Evolutionary conservation across 1,284 basidiomycete species (phyloP), one percentile per base, ranked within the genome.

Genomic region (Hypsizygus ulmarius): DNA sequence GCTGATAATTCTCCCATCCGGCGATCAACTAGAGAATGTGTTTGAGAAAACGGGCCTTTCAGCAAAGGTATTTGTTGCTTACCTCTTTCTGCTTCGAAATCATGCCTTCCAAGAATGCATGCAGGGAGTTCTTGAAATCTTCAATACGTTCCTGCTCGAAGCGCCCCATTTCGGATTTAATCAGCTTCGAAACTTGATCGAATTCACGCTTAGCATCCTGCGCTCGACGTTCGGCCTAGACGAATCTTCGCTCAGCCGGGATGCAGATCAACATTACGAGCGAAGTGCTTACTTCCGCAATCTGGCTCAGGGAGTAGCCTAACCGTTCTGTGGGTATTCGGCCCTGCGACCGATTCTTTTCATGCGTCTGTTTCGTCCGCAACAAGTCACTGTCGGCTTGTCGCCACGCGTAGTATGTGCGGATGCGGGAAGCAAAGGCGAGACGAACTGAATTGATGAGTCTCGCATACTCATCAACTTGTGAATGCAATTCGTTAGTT

Each of bases 131-230:
- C 63, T 91, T 93, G 65, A 96, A 92, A 61, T 96, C 93, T 39
- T 91, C 84, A 25, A 98, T 82, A 37, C 94, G 82, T 67, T 97
- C 95, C 60, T 85, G 79, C 69, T 99, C 96, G 63, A 99, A 97
- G 28, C 94, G 75, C n/a, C 83, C 84, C 60, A 97, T 85, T 70
- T 99, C 97, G 3, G 78, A 71, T 69, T 98, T 98, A 60, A 94
- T 87, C 19, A 97, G 72, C 55, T 85, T 85, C 21, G 92, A 89
- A 5, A 90, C 87, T 25, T 87, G 80, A 38, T 97, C 93, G 62
- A 92, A 99, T 54, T 97, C 91, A 45, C 84, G 80, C 59, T 89
- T 88, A 0, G 87, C 78, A 42, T 94, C 92, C 39, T 89, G 68
- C 3, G 87, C 84, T 27, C 84, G 81, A 47, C 91, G 77, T 66